These are phyloP conservation scores for Inonotus obliquus DNA, from an alignment of 1,284 basidiomycete species.

Conservation along the genomic window DNA sequence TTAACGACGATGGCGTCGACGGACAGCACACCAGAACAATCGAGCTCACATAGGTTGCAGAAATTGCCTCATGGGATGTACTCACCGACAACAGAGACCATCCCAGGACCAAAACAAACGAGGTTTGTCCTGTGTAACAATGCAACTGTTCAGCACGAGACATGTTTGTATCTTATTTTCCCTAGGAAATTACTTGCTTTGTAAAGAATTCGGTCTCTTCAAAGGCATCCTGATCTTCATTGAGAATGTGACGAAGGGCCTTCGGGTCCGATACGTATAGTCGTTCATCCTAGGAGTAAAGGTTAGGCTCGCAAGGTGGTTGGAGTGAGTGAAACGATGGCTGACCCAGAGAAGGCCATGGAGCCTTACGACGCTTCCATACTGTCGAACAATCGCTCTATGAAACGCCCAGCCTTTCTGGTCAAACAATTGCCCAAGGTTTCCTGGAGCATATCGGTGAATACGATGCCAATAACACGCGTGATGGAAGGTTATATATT, in stretches of 20 bases:
- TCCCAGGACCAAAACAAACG: constrained; percentile 9
- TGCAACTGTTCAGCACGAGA: neutral
- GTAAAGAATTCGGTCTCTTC: constrained; percentile 17
- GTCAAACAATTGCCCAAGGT: constrained; percentile 44
- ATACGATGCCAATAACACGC: neutral
- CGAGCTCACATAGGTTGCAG: neutral
- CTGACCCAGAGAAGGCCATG: constrained; percentile 21
- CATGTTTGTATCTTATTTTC: neutral
- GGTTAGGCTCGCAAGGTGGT: neutral
- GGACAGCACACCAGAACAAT: neutral
- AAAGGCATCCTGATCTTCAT: constrained; percentile 21
- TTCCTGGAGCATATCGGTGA: constrained; percentile 32
- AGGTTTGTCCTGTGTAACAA: neutral
- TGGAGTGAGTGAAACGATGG: neutral
- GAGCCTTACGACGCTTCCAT: constrained; percentile 19
- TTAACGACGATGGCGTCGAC: neutral
- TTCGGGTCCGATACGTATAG: constrained; percentile 22
- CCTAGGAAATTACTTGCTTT: neutral
- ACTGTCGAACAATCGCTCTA: constrained; percentile 27
- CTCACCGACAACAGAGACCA: constrained; percentile 5
- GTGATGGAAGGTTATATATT: too few relatives aligned
- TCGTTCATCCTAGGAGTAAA: constrained; percentile 15
- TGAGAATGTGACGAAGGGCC: constrained; percentile 20
- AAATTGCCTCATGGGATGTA: neutral
- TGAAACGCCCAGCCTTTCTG: constrained; percentile 44